A percentile compares a stretch with the other conserved stretches of the same genome.
Conservation (phyloP, 208 protist species). For the Leishmania turanica region DNA sequence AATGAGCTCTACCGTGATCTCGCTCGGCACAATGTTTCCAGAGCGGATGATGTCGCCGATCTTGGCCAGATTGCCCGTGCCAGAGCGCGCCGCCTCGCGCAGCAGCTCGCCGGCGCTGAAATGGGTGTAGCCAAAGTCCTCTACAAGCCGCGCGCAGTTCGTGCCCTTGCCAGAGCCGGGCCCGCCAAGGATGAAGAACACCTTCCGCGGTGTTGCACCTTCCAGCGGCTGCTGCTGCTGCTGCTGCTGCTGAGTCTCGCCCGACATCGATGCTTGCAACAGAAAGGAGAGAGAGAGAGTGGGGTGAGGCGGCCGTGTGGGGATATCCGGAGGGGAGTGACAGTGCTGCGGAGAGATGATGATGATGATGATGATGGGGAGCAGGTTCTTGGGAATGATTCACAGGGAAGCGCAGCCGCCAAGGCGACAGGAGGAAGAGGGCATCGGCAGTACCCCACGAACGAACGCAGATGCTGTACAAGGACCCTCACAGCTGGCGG, state of each 20-base stretch:
- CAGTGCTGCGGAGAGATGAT: neutral
- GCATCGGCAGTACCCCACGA: neutral
- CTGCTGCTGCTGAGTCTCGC: neutral
- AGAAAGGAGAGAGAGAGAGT: neutral
- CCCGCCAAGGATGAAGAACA: slow-evolving; percentile 89
- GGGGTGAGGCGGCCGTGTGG: neutral
- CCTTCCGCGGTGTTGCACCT: slow-evolving; percentile 34
- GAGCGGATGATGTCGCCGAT: slow-evolving; percentile 63
- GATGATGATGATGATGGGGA: neutral
- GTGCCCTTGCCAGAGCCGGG: slow-evolving; percentile 90
- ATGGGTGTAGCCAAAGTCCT: slow-evolving; percentile 87
- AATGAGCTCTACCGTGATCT: slow-evolving; percentile 89
- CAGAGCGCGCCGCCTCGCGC: slow-evolving; percentile 62
- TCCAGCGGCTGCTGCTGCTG: neutral
- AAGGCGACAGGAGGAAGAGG: neutral
- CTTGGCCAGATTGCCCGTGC: slow-evolving; percentile 68
- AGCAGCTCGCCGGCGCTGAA: slow-evolving; percentile 88
- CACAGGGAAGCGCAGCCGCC: neutral
- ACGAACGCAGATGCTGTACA: neutral
- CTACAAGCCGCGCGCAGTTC: slow-evolving; percentile 71
- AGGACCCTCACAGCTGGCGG: neutral
- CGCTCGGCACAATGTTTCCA: slow-evolving; percentile 86
- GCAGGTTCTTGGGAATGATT: neutral
- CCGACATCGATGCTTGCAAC: neutral
- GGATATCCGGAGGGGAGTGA: neutral